Percentiles rank a stretch among this genome's conserved stretches.
Conservation (phyloP, 345 rosid genomes). For the Syzygium grande region DNA sequence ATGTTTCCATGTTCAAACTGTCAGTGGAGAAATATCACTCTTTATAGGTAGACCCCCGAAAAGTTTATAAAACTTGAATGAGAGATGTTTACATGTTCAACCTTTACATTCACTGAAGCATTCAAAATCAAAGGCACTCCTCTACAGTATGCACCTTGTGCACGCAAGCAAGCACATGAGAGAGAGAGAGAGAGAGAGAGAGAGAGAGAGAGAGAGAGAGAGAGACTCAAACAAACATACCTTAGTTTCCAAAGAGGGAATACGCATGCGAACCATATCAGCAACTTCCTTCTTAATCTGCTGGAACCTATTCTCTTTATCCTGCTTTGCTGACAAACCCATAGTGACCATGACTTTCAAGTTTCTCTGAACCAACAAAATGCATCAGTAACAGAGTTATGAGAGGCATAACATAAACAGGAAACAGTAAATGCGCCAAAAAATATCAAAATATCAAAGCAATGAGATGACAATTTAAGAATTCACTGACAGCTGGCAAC, state of each 20-base stretch:
- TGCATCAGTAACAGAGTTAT: not conserved
- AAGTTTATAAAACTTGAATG: not conserved
- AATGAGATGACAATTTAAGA: not conserved
- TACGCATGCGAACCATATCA: slow-evolving; percentile 58
- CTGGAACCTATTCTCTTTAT: slow-evolving; percentile 78
- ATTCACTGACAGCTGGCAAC: not conserved
- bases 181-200: not conserved
- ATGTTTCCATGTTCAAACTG: not conserved
- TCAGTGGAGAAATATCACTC: no score
- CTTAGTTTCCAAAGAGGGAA: slow-evolving; percentile 54
- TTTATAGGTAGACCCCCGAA: not conserved
- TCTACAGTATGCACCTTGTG: not conserved
- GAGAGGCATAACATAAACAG: not conserved
- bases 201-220: slow-evolving; percentile 2
- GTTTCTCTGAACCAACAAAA: slow-evolving; percentile 59
- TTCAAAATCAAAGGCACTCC: not conserved
- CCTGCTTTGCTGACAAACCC: slow-evolving; percentile 61
- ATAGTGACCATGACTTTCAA: slow-evolving; percentile 68
- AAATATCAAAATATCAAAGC: not conserved
- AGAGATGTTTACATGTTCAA: not conserved
- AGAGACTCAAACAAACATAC: slow-evolving; percentile 18
- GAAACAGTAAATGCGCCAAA: not conserved
- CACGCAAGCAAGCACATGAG: not conserved
- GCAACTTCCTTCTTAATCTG: slow-evolving; percentile 71
- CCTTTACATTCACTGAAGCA: not conserved